phyloP scores from a whole-genome alignment of 129 eudicot genomes.

The Centaurea solstitialis region DNA sequence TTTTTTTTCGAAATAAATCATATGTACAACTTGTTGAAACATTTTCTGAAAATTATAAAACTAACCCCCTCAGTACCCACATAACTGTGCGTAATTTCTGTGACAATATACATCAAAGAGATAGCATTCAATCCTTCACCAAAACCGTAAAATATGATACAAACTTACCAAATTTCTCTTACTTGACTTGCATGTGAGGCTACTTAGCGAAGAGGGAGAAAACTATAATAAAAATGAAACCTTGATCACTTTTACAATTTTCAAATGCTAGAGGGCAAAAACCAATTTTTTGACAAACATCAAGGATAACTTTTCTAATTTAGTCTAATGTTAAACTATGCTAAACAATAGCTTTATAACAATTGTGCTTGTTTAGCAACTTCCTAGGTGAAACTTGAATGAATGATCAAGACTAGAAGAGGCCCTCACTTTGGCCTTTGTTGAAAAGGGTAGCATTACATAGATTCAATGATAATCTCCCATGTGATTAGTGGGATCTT shows the following conservation, averaged over 20 bases:
- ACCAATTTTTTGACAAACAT: no score
- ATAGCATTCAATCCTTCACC: no score
- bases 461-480: conserved; percentile 33
- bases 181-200: no score
- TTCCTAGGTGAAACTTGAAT: conserved; percentile 21
- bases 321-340: not conserved
- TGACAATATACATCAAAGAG: no score
- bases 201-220: no score
- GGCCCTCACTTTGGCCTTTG: conserved; percentile 26
- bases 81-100: no score
- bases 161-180: no score
- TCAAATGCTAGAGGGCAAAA: not conserved
- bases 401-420: conserved; percentile 11
- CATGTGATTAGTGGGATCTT: conserved; percentile 48
- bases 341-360: conserved; percentile 1
- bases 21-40: not conserved
- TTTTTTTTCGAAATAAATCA: no score
- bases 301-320: no score
- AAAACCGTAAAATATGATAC: no score
- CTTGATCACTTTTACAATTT: not conserved
- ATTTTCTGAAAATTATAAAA: no score
- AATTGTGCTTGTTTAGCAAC: conserved; percentile 20
- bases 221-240: not conserved
- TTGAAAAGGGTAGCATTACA: conserved; percentile 21
- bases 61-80: no score